Evolutionary conservation across 352 stramenopile genomes (phyloP), one percentile per base, ranked within the genome.

Genomic region (Phytophthora podocarpi): DNA sequence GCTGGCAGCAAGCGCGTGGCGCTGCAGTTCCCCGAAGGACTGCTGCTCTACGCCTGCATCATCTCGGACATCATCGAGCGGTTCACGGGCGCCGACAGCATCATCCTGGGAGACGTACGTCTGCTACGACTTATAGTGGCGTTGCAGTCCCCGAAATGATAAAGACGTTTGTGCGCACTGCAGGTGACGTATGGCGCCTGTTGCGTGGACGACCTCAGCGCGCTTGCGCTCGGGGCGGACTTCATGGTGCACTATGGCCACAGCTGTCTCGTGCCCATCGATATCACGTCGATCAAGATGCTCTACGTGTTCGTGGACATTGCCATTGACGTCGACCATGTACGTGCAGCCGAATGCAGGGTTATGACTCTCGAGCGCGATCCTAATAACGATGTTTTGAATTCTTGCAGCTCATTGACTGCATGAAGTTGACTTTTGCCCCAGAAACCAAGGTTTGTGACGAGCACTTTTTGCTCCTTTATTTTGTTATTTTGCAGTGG

Each of bases 281-380:
- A 98, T 40, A 79, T 96, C 30, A 99, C 97, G 13, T 87, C 84
- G 20, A 96, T 98, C 59, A 97, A 97, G 69, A 96, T 97, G 81
- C 76, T 99, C 13, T 99, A 99, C 74, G 97, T 99, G 1, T 99
- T 99, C 73, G 98, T 99, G 36, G 97, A 99, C 74, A 99, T 99
- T 66, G 82, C 90, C 13, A 98, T 99, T 45, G 97, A 99, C 74
- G 91, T 98, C 3, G 78, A 95, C 0, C 98, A 99, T 57, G 87
- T 93, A 77, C 31, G 82, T 54, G 20, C 4, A 18, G 20, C 27
- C 8, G 4, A 35, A 26, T 12, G 31, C 18, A 12, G 9, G 4
- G 12, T 40, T 31, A 21, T 40, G 9, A 2, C 37, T 45, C n/a
- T 34, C 6, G 7, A 23, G 12, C 11, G 47, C 21, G 31, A 37